Base-by-base conservation (phyloP, 371 early-diverging fungal species). In the Globomyces sp. region DNA sequence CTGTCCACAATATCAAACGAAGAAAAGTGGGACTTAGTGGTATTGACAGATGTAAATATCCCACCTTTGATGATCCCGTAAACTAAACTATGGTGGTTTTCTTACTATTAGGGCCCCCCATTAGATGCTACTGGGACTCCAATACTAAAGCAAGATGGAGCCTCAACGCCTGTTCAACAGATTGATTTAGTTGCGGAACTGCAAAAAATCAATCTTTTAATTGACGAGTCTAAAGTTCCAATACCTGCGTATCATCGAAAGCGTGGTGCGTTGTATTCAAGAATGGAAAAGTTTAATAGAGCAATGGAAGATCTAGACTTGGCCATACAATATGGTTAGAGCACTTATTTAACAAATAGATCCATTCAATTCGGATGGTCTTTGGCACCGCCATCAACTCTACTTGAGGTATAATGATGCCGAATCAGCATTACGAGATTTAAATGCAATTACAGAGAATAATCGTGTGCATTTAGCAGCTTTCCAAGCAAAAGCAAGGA, bases 351-450 rank as follows among this genome's bases (percentile, higher is more conserved):
- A n/a, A 53, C 9, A 2, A 10, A 3, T 46, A 74, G 82, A 82
- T 66, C 82, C 78, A 1, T 78, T 78, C 60, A 76, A 79, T 55
- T 72, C 79, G 1, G 82, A 82, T 62, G 80, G 77, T 0, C 57
- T 68, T 4, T 82, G 82, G 82, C 71, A 77, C 55, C 58, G 82
- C 36, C 82, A 82, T 64, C 79, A 79, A 59, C 67, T 82, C 10
- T 66, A 69, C 49, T 61, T 82, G 46, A 41, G 75, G 55, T 48
- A 45, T 24, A 74, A 72, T 37, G 68, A 79, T 57, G 68, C 74
- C 0, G 78, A 79, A 37, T 51, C 48, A 2, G 82, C 80, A 0
- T 52, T 82, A 5, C 63, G 70, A 49, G 82, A 82, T 59, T 64
- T 82, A 41, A 80, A 82, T 55, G 70, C 71, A 0, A 77, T 82